These are phyloP conservation scores for Leonotis leonurus DNA, from an alignment of 257 asterid species.

Conservation along the genomic window DNA sequence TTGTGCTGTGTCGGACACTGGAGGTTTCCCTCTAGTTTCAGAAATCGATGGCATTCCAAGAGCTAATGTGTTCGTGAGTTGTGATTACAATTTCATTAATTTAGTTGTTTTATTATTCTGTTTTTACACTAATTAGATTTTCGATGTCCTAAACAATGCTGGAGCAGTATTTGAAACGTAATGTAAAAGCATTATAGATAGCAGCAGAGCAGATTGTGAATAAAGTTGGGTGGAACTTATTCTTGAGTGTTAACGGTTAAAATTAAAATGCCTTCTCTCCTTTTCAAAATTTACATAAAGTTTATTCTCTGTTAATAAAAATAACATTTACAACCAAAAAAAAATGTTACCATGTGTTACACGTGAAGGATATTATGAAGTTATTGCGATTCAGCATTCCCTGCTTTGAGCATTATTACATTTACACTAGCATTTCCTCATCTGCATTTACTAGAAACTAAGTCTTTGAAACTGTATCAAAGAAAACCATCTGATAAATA, in stretches of 20 bases:
- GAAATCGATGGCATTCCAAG: no score
- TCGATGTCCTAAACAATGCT: background rate
- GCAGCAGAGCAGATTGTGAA: background rate
- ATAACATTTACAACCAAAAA: background rate
- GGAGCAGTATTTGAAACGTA: background rate
- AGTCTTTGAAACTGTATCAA: background rate
- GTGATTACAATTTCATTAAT: background rate
- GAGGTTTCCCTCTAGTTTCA: background rate
- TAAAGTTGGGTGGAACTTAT: constrained; percentile 9
- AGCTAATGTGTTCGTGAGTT: background rate
- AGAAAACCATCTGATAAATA: background rate
- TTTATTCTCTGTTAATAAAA: background rate
- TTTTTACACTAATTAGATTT: background rate
- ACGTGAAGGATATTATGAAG: background rate
- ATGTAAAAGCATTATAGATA: background rate
- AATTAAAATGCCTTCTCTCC: constrained; percentile 2
- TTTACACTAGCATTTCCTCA: background rate
- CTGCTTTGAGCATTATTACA: background rate
- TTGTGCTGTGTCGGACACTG: background rate
- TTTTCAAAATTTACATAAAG: constrained; percentile 1
- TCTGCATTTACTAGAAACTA: background rate
- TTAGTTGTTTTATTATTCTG: background rate
- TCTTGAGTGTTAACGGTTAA: constrained; percentile 15
- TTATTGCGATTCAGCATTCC: background rate
- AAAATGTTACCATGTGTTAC: background rate